Conservation (phyloP, 108 stramenopile species). For the Nitzschia sp. region DNA sequence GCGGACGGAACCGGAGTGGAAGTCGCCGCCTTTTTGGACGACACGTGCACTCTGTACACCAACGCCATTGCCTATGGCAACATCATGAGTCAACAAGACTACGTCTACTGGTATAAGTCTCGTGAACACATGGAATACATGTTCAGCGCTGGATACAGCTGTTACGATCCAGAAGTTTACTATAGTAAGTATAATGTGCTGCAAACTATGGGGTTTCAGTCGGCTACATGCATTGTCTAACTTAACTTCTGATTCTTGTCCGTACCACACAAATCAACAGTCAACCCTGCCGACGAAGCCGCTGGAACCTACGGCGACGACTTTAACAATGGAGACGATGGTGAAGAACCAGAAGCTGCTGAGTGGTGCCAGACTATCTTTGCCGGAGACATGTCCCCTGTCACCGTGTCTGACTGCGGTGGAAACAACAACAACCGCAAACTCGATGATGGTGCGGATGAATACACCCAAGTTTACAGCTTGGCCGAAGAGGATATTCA, state of each 20-base stretch:
- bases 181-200: no score
- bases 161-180: conserved; percentile 19
- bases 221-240: no score
- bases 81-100: conserved; percentile 13
- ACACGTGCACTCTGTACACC: conserved; percentile 55
- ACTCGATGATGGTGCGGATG: not conserved
- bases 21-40: conserved; percentile 62
- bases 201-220: no score
- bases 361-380: conserved; percentile 27
- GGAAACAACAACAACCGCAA: not conserved
- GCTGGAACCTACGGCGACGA: not conserved
- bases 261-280: no score
- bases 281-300: conserved; percentile 6
- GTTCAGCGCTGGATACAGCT: conserved; percentile 10
- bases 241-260: no score
- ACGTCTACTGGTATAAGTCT: not conserved
- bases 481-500: conserved; percentile 29
- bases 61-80: conserved; percentile 8
- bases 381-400: conserved; percentile 7
- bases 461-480: conserved; percentile 11
- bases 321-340: conserved; percentile 18
- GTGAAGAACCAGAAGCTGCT: conserved; percentile 9
- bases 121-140: conserved; percentile 7
- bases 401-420: not conserved
- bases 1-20: conserved; percentile 60